Evolutionary conservation across 2,329 filamentous ascomycete genomes (phyloP), one percentile per base, ranked within the genome.

Genomic region (Pseudocercospora cruenta): DNA sequence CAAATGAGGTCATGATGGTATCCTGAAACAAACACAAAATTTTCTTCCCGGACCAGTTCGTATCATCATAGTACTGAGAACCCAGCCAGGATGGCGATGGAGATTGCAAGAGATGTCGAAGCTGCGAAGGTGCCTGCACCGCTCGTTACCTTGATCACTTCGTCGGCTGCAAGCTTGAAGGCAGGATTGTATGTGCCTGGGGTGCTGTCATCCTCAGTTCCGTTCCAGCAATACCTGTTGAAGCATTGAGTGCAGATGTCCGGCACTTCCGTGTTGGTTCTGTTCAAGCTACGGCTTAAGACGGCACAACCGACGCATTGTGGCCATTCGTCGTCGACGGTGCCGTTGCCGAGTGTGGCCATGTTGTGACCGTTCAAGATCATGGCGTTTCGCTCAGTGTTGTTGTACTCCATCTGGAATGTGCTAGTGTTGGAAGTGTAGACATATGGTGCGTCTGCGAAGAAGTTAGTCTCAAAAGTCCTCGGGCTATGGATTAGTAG

Each of bases 221-320:
- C 95, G 77, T 97, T 87, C 95, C 95, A 99, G 85, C 95, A 99
- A 82, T 97, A 97, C 21, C 82, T 79, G 12, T 82, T 71, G 79
- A 97, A 98, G 81, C 95, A 99, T 58, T 84, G 74, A 51, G 80
- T 83, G 81, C 95, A 99, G 9, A 87, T 87, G 0, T 85, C 83
- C 0, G 94, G 94, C 1, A 94, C 84, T 0, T 81, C 69, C 0
- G 90, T 90, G 19, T 84, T 83, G 0, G 92, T 94, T 58, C 92
- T 86, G 67, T 88, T 83, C 70, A 95, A 86, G 71, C 90, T 93
- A 67, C 94, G 87, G 61, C 86, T 87, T 16, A 98, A 84, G 45
- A 96, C 89, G 4, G 94, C 95, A 79, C 95, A 99, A 22, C 90
- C 93, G 4, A 97, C 90, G 73, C 94, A 99, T 1, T 88, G 84